Percentiles rank a stretch among this genome's conserved stretches.
phyloP scores from a whole-genome alignment of 169 alveolate species.

The Babesia caballi region DNA sequence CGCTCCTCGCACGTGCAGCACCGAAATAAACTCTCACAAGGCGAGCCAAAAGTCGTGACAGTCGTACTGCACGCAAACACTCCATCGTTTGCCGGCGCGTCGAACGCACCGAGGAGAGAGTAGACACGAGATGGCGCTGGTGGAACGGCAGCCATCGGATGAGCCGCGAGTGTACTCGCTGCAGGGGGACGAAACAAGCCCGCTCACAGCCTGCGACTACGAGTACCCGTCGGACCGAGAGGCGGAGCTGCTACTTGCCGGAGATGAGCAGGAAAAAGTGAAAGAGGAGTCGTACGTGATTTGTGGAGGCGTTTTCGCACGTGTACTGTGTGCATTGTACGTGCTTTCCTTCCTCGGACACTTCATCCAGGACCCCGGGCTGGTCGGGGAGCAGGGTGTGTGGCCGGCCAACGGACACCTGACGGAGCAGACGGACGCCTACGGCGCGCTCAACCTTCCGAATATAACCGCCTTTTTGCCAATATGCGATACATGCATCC shows the following conservation, averaged over 20 bases:
- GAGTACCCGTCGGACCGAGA: not conserved
- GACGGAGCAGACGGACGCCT: not conserved
- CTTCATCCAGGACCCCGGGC: constrained; percentile 39
- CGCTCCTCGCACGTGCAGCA: too few species aligned
- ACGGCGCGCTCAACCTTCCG: constrained; percentile 1
- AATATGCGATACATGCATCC: constrained; percentile 25
- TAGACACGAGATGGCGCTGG: not conserved
- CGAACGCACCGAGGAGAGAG: not conserved
- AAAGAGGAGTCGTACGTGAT: constrained; percentile 16
- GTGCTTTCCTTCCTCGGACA: constrained; percentile 47
- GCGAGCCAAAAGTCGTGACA: too few species aligned
- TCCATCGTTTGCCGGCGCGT: not conserved
- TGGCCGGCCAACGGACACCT: constrained; percentile 34
- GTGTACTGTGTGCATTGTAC: constrained; percentile 22
- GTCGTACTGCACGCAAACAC: constrained; percentile 9
- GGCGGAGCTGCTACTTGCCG: not conserved
- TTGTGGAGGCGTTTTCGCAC: constrained; percentile 16
- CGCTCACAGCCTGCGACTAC: not conserved
- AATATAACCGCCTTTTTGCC: constrained; percentile 15
- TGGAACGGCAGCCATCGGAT: not conserved
- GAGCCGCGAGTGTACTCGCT: not conserved
- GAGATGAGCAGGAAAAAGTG: not conserved
- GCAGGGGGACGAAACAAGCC: not conserved
- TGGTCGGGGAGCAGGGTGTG: constrained; percentile 39
- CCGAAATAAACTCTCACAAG: too few species aligned